These are phyloP conservation scores for Vigna hirtella DNA, from an alignment of 306 rosid species.

Conservation along the genomic window DNA sequence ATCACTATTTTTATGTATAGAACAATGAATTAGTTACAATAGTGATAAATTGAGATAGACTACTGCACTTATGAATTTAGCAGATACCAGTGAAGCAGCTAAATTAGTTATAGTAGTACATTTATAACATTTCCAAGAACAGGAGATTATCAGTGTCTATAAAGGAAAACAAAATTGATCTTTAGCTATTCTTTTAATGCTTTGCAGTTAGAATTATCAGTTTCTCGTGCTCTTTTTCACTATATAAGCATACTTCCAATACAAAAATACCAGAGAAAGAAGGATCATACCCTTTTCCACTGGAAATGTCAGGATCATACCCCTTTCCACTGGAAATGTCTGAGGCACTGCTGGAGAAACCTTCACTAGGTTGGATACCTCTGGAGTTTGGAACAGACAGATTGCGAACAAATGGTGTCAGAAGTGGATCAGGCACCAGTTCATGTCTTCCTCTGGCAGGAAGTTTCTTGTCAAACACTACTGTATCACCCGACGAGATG, in stretches of 20 bases:
- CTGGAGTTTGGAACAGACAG: conserved; percentile 45
- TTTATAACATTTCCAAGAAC: conserved; percentile 23
- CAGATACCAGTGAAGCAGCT: background rate
- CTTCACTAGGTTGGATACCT: conserved; percentile 39
- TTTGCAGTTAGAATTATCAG: background rate
- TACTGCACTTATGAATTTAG: conserved; percentile 3
- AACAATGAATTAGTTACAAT: conserved; percentile 25
- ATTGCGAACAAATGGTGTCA: conserved; percentile 58
- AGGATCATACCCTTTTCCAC: conserved; percentile 58
- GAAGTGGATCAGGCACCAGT: conserved; percentile 64
- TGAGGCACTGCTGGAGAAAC: conserved; percentile 40
- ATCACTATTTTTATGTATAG: background rate
- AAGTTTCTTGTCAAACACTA: conserved; percentile 50
- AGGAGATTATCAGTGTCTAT: conserved; percentile 12
- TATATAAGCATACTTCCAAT: background rate
- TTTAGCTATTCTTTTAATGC: conserved; percentile 4
- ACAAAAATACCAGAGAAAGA: conserved; percentile 23
- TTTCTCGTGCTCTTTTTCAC: conserved; percentile 17
- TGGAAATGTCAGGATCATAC: conserved; percentile 49
- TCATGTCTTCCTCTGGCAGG: conserved; percentile 49
- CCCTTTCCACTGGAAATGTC: conserved; percentile 47
- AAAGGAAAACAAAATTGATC: background rate
- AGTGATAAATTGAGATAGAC: conserved; percentile 14
- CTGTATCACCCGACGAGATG: conserved; percentile 42
- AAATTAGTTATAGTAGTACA: conserved; percentile 25